These are phyloP conservation scores for Polygonum maritimum DNA, from an alignment of 148 eudicot species.

Conservation along the genomic window DNA sequence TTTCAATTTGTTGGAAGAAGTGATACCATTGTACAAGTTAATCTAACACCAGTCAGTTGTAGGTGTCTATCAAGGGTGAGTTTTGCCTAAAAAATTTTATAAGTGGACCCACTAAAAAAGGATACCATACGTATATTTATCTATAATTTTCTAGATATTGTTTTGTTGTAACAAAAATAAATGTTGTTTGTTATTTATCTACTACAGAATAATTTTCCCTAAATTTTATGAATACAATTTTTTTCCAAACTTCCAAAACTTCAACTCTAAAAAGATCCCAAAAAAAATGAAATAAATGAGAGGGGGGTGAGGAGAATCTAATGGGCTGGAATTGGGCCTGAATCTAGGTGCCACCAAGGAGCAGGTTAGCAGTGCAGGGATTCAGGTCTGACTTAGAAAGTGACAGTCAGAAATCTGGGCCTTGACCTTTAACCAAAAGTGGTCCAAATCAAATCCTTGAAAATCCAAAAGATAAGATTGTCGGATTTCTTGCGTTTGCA, in stretches of 20 bases:
- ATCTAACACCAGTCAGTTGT: background rate
- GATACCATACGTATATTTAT: background rate
- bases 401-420: background rate
- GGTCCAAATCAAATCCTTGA: background rate
- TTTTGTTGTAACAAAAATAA: no score
- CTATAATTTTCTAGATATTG: no score
- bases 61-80: background rate
- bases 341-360: background rate
- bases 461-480: background rate
- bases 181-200: no score
- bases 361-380: conserved; percentile 1
- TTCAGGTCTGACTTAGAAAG: conserved; percentile 2
- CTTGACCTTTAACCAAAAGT: background rate
- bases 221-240: no score
- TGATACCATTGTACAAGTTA: background rate
- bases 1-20: background rate
- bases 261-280: no score
- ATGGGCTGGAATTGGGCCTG: conserved; percentile 3
- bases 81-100: background rate
- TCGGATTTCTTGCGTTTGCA: background rate
- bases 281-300: background rate
- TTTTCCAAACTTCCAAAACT: no score
- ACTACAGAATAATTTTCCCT: no score
- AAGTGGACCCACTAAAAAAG: background rate
- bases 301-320: background rate